A percentile compares a stretch with the other conserved stretches of the same genome.
Conservation (phyloP, 108 stramenopile genomes). For the Cylindrotheca fusiformis region DNA sequence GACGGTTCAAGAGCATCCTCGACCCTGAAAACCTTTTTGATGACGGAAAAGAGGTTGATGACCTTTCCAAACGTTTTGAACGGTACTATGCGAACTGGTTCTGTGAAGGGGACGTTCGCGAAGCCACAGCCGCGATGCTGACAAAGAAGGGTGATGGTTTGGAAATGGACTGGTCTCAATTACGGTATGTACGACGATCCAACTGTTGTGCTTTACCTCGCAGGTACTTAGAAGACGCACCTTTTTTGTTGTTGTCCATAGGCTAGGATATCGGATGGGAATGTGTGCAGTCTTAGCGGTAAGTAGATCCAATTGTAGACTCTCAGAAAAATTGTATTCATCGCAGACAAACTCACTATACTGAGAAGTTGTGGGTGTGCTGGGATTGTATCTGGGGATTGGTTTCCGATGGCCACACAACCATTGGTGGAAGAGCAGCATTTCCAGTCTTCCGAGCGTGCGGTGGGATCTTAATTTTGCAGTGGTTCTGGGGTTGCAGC, state of each 20-base stretch:
- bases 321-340: too few species aligned
- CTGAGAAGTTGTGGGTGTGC: constrained; percentile 76
- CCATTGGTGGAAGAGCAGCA: constrained; percentile 81
- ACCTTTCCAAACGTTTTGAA: constrained; percentile 48
- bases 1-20: constrained; percentile 46
- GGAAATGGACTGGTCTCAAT: constrained; percentile 91
- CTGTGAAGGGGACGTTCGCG: constrained; percentile 76
- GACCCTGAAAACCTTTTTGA: constrained; percentile 46
- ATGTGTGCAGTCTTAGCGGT: constrained; percentile 83
- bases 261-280: constrained; percentile 84
- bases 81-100: constrained; percentile 80
- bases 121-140: constrained; percentile 87
- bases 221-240: constrained; percentile 2
- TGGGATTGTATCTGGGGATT: constrained; percentile 93
- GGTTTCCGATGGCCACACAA: constrained; percentile 49
- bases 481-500: constrained; percentile 92
- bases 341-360: too few species aligned
- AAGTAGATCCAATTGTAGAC: background rate
- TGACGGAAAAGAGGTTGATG: constrained; percentile 65
- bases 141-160: constrained; percentile 88
- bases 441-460: constrained; percentile 91
- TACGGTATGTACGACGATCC: constrained; percentile 31
- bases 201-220: too few species aligned
- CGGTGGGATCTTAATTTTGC: constrained; percentile 82
- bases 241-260: background rate